A percentile compares a stretch with the other conserved stretches of the same genome.
Evolutionary conservation across 768 basidiomycete genomes (phyloP).

Genomic region (Nidula microcarpa): DNA sequence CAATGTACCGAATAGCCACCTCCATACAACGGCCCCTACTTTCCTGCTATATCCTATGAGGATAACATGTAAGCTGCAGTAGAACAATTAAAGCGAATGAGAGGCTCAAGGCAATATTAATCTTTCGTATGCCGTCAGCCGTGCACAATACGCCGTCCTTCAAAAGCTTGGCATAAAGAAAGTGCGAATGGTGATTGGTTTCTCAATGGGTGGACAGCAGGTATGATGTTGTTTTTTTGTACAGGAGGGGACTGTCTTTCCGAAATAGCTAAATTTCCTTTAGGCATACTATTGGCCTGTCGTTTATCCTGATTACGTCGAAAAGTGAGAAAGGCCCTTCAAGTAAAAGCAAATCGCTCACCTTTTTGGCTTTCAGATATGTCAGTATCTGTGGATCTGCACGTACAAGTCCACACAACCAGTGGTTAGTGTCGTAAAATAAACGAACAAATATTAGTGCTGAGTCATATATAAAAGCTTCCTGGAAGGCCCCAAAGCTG

Average conservation of each 20-base stretch:
- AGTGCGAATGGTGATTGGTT: constrained; percentile 46
- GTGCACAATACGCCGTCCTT: constrained; percentile 52
- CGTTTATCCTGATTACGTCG: constrained; percentile 51
- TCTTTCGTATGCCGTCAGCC: constrained; percentile 22
- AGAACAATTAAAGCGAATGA: neutral
- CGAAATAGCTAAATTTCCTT: too few species aligned
- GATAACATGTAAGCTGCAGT: constrained; percentile 46
- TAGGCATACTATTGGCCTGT: constrained; percentile 52
- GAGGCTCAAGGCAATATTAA: neutral
- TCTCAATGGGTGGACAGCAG: constrained; percentile 57
- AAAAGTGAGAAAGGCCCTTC: constrained; percentile 27
- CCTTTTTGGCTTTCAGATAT: constrained; percentile 30
- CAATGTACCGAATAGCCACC: constrained; percentile 29
- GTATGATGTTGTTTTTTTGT: neutral
- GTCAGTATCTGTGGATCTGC: constrained; percentile 51
- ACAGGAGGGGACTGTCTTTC: too few species aligned
- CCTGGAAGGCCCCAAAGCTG: constrained; percentile 56
- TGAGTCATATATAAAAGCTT: constrained; percentile 31
- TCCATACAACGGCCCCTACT: constrained; percentile 58
- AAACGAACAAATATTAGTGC: neutral
- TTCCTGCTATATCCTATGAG: constrained; percentile 52
- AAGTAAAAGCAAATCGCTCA: neutral
- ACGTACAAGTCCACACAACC: constrained; percentile 51
- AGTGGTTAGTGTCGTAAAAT: constrained; percentile 32
- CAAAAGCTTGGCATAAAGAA: constrained; percentile 44